Percentiles rank a stretch among this genome's conserved stretches.
phyloP scores from a whole-genome alignment of 495 filamentous ascomycete genomes.

The Rhypophila decipiens region DNA sequence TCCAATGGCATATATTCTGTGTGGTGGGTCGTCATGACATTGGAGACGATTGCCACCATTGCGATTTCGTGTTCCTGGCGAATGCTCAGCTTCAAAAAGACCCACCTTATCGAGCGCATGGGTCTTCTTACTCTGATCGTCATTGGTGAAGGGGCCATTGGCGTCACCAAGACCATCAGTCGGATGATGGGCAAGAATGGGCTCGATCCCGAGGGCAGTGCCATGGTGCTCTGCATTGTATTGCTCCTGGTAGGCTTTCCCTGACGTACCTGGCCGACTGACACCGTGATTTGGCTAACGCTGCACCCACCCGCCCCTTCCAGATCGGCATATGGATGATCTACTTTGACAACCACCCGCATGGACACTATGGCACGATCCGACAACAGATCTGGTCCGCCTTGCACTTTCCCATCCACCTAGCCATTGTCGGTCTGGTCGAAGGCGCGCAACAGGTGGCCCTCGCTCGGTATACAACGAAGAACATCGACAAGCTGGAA shows the following conservation, averaged over 20 bases:
- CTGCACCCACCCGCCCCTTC: background rate
- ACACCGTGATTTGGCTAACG: background rate
- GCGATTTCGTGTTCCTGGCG: slow-evolving; percentile 47
- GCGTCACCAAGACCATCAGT: slow-evolving; percentile 31
- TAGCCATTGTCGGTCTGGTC: slow-evolving; percentile 53
- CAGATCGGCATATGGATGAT: slow-evolving; percentile 47
- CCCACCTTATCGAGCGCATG: slow-evolving; percentile 60
- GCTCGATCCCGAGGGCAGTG: slow-evolving; percentile 12
- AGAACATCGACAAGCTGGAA: slow-evolving; percentile 6
- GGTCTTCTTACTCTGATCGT: slow-evolving; percentile 63
- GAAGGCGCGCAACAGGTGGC: slow-evolving; percentile 45
- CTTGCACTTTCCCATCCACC: slow-evolving; percentile 61
- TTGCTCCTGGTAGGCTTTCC: slow-evolving; percentile 18
- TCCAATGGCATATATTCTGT: slow-evolving; percentile 38
- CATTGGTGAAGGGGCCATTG: slow-evolving; percentile 55
- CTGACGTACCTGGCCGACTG: background rate
- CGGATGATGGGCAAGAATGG: slow-evolving; percentile 15
- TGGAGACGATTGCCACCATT: slow-evolving; percentile 51
- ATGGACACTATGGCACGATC: slow-evolving; percentile 46
- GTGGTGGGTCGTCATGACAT: slow-evolving; percentile 53
- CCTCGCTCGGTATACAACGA: slow-evolving; percentile 20
- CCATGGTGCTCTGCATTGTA: slow-evolving; percentile 24
- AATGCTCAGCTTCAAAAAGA: slow-evolving; percentile 56
- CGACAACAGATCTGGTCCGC: slow-evolving; percentile 57
- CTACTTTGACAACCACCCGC: slow-evolving; percentile 55